Evolutionary conservation across 352 stramenopile species (phyloP), one percentile per base, ranked within the genome.

Genomic region (Blastocystis sp.): DNA sequence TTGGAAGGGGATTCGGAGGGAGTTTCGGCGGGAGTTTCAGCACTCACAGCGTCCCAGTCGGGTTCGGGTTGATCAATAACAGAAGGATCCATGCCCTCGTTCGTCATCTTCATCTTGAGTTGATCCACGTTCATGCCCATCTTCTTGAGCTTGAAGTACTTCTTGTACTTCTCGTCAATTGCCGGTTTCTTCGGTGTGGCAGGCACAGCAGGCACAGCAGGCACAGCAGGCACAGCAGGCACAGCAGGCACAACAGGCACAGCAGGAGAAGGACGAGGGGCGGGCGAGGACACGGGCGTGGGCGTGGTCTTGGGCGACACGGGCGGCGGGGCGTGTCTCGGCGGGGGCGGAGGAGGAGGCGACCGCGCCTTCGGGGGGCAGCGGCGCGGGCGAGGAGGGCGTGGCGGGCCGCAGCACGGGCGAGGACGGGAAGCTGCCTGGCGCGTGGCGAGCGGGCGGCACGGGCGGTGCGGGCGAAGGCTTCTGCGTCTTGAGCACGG

Each of bases 101-200:
- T 89, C 69, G 93, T 89, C 92, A 95, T 95, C 64, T 94, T 94
- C 2, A 76, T 86, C 67, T 93, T 93, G 88, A 95, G 94, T 78
- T 94, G 92, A 1, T 94, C 93, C 0, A 91, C 67, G 0, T 92
- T 92, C 92, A 95, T 95, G 38, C 90, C 89, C 90, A 94, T 92
- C 41, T 91, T 89, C 76, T 94, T 93, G 4, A 95, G 86, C 86
- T 94, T 94, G 88, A 95, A 95, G 86, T 94, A 95, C 53, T 93
- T 94, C 11, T 89, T 89, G 56, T 71, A 71, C 48, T 23, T 14
- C 7, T 23, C 23, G 45, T 71, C 64, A 94, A 93, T 19, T 80
- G 90, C 28, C 28, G 28, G 28, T 34, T 34, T 34, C 28, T 34
- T 34, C 28, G 28, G 28, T 34, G 28, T 34, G 28, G 28, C 28